Percentiles rank a stretch among this genome's conserved stretches.
phyloP scores from a whole-genome alignment of 2,329 filamentous ascomycete species.

The Ophiocordyceps camponoti-leonardi region DNA sequence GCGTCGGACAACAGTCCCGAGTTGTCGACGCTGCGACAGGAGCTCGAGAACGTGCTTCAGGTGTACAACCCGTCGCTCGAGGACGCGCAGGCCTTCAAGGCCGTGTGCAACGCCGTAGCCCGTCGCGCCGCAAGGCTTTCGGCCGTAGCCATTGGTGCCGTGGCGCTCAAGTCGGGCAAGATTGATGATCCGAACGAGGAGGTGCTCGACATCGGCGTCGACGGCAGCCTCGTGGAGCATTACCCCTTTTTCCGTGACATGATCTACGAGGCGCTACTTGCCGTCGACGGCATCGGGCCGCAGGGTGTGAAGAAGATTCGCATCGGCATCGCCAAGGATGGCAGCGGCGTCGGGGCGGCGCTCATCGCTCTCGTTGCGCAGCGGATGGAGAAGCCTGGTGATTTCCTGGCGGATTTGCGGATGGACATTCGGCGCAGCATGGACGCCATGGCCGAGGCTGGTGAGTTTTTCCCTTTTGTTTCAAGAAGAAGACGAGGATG shows the following conservation, averaged over 20 bases:
- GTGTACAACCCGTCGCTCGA: conserved; percentile 62
- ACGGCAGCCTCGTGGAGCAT: conserved; percentile 87
- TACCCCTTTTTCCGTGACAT: conserved; percentile 85
- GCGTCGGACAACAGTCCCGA: conserved; percentile 63
- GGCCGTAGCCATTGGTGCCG: conserved; percentile 72
- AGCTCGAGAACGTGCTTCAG: conserved; percentile 59
- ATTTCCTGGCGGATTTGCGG: conserved; percentile 24
- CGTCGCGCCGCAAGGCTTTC: conserved; percentile 77
- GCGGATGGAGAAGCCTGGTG: conserved; percentile 36
- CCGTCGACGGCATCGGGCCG: conserved; percentile 60
- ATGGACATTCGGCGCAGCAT: conserved; percentile 19
- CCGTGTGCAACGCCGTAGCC: conserved; percentile 66
- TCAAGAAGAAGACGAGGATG: no score
- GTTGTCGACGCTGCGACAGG: conserved; percentile 56
- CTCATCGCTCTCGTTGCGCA: conserved; percentile 85
- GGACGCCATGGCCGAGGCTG: conserved; percentile 12
- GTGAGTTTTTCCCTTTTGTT: conserved; percentile 7
- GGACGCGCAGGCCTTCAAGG: conserved; percentile 78
- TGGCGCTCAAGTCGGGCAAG: conserved; percentile 66
- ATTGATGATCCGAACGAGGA: conserved; percentile 47
- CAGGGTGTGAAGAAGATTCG: conserved; percentile 71
- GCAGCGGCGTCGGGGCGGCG: conserved; percentile 68
- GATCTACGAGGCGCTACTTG: conserved; percentile 65
- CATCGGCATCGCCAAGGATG: conserved; percentile 94
- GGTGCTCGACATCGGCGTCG: conserved; percentile 77